Conservation (phyloP, 2,329 filamentous ascomycete species). For the Trichoderma guizhouense region DNA sequence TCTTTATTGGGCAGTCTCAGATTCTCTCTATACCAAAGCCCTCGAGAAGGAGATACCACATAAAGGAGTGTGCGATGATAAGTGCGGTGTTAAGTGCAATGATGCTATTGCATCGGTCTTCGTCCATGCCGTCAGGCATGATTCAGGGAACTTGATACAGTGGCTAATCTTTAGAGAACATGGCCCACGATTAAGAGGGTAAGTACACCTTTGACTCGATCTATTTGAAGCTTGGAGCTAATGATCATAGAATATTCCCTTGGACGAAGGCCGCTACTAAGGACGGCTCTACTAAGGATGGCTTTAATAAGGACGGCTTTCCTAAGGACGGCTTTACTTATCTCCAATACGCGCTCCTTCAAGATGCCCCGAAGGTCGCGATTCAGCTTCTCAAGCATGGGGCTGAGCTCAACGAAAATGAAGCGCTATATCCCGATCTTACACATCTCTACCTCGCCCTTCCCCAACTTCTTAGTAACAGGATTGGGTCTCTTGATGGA, state of each 20-base stretch:
- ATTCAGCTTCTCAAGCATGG: slow-evolving; percentile 10
- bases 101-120: background rate
- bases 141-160: slow-evolving; percentile 4
- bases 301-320: too few species aligned
- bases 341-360: slow-evolving; percentile 12
- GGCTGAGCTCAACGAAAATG: background rate
- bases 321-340: background rate
- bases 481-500: background rate
- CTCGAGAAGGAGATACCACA: background rate
- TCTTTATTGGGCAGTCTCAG: background rate
- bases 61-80: background rate
- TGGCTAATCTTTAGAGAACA: slow-evolving; percentile 12
- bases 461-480: background rate
- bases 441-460: slow-evolving; percentile 3
- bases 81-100: background rate
- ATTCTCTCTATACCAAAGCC: background rate
- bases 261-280: background rate
- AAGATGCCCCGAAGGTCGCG: slow-evolving; percentile 12
- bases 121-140: background rate
- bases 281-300: too few species aligned
- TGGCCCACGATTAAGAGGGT: background rate
- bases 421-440: slow-evolving; percentile 6
- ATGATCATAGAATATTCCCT: background rate
- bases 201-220: background rate
- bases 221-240: background rate